These are phyloP conservation scores for Tolypocladium sp. DNA, from an alignment of 2,329 filamentous ascomycete genomes.

Conservation along the genomic window DNA sequence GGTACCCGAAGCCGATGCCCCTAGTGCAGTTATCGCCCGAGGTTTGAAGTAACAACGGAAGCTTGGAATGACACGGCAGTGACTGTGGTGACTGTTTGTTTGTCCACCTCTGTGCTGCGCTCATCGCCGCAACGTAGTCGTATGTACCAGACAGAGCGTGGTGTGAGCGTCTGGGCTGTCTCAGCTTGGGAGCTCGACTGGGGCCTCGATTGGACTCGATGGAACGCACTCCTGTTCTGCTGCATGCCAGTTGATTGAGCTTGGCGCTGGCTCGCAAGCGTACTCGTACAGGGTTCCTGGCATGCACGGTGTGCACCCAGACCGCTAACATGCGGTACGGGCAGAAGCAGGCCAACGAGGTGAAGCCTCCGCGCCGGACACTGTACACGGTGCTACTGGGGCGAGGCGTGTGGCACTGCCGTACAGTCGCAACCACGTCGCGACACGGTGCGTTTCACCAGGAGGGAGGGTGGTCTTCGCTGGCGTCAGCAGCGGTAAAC, in stretches of 20 bases:
- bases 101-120: neutral
- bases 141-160: neutral
- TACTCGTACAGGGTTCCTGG: neutral
- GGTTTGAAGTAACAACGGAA: neutral
- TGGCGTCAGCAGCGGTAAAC: neutral
- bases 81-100: neutral
- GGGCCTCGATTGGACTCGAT: slow-evolving; percentile 1
- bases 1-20: neutral
- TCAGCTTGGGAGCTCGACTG: neutral
- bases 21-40: neutral
- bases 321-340: neutral
- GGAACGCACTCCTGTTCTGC: slow-evolving; percentile 1
- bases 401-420: neutral
- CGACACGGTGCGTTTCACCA: slow-evolving; percentile 1
- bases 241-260: slow-evolving; percentile 1
- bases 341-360: neutral
- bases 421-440: neutral
- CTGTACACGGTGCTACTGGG: neutral
- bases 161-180: neutral
- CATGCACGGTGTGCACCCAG: neutral
- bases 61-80: neutral
- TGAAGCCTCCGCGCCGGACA: neutral
- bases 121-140: no score
- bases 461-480: neutral
- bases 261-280: neutral